A percentile compares a stretch with the other conserved stretches of the same genome.
Conservation (phyloP, 2,329 filamentous ascomycete species). For the Metarhizium guizhouense region DNA sequence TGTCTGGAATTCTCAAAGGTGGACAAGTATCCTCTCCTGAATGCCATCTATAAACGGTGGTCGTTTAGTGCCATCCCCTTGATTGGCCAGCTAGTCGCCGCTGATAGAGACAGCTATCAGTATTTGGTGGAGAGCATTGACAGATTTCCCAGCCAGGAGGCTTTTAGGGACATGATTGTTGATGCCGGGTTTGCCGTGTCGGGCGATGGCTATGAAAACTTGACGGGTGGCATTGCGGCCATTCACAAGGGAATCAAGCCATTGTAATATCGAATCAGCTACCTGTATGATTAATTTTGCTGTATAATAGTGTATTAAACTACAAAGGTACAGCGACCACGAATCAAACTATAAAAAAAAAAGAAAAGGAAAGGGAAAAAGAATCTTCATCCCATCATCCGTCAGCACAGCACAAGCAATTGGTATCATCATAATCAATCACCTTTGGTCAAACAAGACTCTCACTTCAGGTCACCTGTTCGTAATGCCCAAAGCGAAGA, state of each 20-base stretch:
- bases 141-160: conserved; percentile 75
- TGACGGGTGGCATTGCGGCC: conserved; percentile 87
- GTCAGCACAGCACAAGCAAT: not conserved
- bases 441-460: not conserved
- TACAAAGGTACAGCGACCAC: conserved; percentile 15
- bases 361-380: no score
- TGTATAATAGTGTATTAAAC: not conserved
- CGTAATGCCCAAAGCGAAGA: not conserved
- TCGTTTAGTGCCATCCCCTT: conserved; percentile 90
- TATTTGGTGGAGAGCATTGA: conserved; percentile 98
- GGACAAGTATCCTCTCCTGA: conserved; percentile 67
- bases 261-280: conserved; percentile 16
- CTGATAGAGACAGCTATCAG: conserved; percentile 92
- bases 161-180: conserved; percentile 76
- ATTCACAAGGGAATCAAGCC: conserved; percentile 97
- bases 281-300: not conserved
- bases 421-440: not conserved
- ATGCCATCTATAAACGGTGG: conserved; percentile 89
- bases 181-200: conserved; percentile 80
- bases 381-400: no score
- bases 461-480: not conserved
- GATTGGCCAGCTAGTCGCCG: conserved; percentile 90
- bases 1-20: conserved; percentile 90
- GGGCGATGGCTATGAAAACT: conserved; percentile 75
- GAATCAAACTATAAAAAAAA: not conserved